Evolutionary conservation across 306 rosid species (phyloP), one percentile per base, ranked within the genome.

Genomic region (Benincasa hispida): DNA sequence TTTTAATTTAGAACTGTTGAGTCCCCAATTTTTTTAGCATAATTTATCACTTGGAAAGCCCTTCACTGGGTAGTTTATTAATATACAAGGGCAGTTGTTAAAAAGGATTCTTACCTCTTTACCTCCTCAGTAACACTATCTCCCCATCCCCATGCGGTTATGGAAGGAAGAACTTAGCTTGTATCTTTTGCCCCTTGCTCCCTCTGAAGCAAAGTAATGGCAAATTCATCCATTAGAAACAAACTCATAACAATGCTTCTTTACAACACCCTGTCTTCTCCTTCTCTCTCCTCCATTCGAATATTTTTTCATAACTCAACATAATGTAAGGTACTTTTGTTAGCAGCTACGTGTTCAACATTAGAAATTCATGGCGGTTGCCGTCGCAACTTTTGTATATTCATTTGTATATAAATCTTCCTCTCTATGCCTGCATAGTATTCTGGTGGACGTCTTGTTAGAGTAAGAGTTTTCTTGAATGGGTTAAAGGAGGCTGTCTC

Each of bases 21-120:
- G 41, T 78, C 55, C 75, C 74, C 69, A 60, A 13, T 41, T 66
- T 45, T 78, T 74, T 83, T 30, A 75, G 75, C 75, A 75, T 81
- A 78, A 87, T 84, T 83, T 87, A 85, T 84, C 84, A 80, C 77
- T 57, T 79, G 82, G 74, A 72, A 76, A 69, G 75, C 45, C 60
- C 76, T 72, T 50, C 25, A 15, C 25, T 48, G 60, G 59, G 76
- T 50, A 2, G 76, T 50, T 72, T 28, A 69, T 39, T 45, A 72
- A 48, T 72, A 72, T 48, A 72, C 25, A 72, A 72, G 76, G 45
- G 60, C 60, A 50, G 76, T 72, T 69, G 75, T 25, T 69, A 7
- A 45, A 50, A 69, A 69, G 57, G 57, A 69, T 25, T 69, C 57
- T 24, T 25, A 45, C 22, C 56, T 69, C 39, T 9, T 69, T 69